Base-by-base conservation (phyloP, 371 early-diverging fungal genomes). In the Circinella umbellata region DNA sequence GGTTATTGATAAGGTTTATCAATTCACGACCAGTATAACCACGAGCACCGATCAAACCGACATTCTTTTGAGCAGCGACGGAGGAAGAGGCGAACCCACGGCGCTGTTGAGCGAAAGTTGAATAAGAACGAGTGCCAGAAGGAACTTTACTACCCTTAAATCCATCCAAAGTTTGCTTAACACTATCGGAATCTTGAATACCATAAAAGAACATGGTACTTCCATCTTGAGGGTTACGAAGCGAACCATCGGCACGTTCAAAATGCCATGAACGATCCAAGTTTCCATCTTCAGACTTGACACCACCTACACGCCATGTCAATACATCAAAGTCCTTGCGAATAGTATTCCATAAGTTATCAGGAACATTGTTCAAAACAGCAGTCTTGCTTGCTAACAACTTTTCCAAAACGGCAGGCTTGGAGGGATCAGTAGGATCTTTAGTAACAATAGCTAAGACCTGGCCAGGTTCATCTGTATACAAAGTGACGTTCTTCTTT, bases 21-120 rank as follows among this genome's bases (percentile, higher is more conserved):
- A 98, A 83, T 78, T 98, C 98, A 70, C 91, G 93, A 20, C 99
- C 99, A 35, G 97, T 96, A 79, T 93, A 94, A 14, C 99, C 99
- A 73, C 99, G 94, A 11, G 98, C 99, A 65, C 98, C 98, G 67
- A 98, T 96, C 47, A 98, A 82, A 46, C 98, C 98, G 59, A 98
- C 91, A 63, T 85, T 85, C 80, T 86, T 86, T 34, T 71, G 62
- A 9, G 67, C 15, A 4, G 68, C 61, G 9, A 76, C 63, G 38
- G 87, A 76, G 1, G 51, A 51, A 13, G 51, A 57, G 34, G 57
- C 57, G 78, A 84, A 91, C 61, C 85, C 76, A 71, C 89, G 90
- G 54, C 89, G 87, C 39, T 79, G 77, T 37, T 76, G 66, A 68
- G 73, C 42, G 60, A 71, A 78, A n/a, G 83, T 81, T 17, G 80